Evolutionary conservation across 768 basidiomycete genomes (phyloP).

Genomic region (Termitomyces titanicus): DNA sequence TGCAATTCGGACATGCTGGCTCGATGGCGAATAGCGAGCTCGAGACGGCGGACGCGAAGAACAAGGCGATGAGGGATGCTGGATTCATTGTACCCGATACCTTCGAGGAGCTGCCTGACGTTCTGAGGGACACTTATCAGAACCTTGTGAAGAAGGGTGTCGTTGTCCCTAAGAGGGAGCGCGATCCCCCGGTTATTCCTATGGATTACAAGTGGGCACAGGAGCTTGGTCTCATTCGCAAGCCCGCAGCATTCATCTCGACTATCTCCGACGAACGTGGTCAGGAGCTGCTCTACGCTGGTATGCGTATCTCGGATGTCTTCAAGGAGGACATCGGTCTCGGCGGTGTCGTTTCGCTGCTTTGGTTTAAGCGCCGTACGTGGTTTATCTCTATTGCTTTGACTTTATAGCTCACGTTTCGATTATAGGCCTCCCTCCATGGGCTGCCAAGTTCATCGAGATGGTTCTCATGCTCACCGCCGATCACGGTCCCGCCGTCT

Average conservation of each 20-base stretch:
- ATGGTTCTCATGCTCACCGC: conserved; percentile 99
- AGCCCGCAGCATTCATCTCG: conserved; percentile 98
- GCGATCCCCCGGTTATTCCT: conserved; percentile 93
- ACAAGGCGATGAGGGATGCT: conserved; percentile 88
- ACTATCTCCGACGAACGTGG: conserved; percentile 99
- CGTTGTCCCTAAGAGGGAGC: conserved; percentile 70
- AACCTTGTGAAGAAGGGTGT: conserved; percentile 65
- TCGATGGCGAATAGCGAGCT: conserved; percentile 96
- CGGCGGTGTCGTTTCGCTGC: conserved; percentile 91
- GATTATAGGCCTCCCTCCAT: conserved; percentile 62
- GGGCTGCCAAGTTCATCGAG: conserved; percentile 98
- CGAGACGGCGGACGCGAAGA: conserved; percentile 99
- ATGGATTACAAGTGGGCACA: conserved; percentile 99
- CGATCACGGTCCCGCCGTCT: conserved; percentile 97
- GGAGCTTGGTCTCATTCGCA: conserved; percentile 96
- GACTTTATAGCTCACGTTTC: background rate
- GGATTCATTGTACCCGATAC: conserved; percentile 97
- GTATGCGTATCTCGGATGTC: conserved; percentile 98
- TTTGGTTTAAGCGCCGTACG: conserved; percentile 95
- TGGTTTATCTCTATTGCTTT: conserved; percentile 13
- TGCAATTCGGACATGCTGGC: conserved; percentile 99
- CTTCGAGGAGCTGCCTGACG: conserved; percentile 91
- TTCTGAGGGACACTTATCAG: conserved; percentile 83
- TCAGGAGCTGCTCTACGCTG: conserved; percentile 96
- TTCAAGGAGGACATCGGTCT: conserved; percentile 97